Evolutionary conservation across 495 filamentous ascomycete genomes (phyloP), one percentile per base, ranked within the genome.

Genomic region (Penicillium paradoxum): DNA sequence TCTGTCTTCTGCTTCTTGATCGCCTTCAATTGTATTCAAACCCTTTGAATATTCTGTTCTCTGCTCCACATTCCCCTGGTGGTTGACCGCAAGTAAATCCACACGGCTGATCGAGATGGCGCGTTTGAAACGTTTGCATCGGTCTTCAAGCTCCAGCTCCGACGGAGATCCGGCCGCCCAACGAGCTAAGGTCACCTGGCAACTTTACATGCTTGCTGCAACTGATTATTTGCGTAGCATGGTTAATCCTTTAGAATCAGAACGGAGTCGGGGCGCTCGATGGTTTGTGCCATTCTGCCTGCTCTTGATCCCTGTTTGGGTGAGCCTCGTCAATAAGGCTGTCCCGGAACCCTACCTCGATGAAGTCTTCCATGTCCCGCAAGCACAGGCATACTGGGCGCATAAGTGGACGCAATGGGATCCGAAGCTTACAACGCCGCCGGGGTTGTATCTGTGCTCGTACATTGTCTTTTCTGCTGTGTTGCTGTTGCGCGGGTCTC

Each of bases 341-440:
- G 85, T 89, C 37, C 83, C 88, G 29, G 85, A 91, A 45, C 89
- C 91, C 9, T 97, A 97, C 66, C 77, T 96, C 13, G 93, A 98
- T 62, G 93, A 98, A 71, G 83, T 91, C 21, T 98, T 98, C 69
- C 93, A 98, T 61, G 84, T 97, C 44, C 86, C 90, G 2, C 93
- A 98, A 70, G 91, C 91, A 0, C 87, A 95, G 49, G 78, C 79
- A 8, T 98, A 97, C 66, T 96, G 91, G 69, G 58, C 76, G 17
- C 84, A 87, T 15, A 76, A 81, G 24, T 97, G 84, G 72, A 64
- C 66, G 27, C 71, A 84, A 15, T 98, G 95, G 95, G 91, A 98
- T 69, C 87, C 90, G 13, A 97, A 97, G 63, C 90, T 98, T 55
- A 98, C 93, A 8, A 98, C 93, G 2, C 93, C 93, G 2, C 90